Conservation (phyloP, 2,329 filamentous ascomycete species). For the Beauveria brongniartii region DNA sequence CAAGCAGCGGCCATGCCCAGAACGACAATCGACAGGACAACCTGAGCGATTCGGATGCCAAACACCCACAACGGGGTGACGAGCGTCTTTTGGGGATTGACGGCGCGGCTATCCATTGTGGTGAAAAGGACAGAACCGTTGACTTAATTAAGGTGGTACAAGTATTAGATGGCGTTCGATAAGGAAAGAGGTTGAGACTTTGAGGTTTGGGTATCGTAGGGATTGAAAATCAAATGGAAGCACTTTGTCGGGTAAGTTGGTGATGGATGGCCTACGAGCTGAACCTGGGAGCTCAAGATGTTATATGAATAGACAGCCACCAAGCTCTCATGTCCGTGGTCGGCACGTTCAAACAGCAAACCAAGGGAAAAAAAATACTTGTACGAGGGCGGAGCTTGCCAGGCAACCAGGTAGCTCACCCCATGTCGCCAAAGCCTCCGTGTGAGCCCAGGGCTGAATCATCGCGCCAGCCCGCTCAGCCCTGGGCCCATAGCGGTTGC, state of each 20-base stretch:
- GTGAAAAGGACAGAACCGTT: background rate
- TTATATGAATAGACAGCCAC: background rate
- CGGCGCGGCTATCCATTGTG: constrained; percentile 16
- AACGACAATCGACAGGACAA: constrained; percentile 34
- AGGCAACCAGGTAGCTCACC: background rate
- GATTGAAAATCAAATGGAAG: background rate
- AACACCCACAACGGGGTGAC: constrained; percentile 33
- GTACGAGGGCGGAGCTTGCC: background rate
- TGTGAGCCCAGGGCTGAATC: constrained; percentile 10
- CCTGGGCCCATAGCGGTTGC: background rate
- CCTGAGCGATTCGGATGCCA: constrained; percentile 31
- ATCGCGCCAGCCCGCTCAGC: background rate
- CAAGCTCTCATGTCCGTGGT: background rate
- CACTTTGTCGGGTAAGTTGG: background rate
- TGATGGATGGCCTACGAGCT: background rate
- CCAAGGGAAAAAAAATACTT: background rate
- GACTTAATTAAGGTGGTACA: background rate
- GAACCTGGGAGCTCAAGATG: background rate
- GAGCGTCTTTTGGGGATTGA: constrained; percentile 24
- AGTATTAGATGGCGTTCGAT: background rate
- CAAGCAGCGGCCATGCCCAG: constrained; percentile 32
- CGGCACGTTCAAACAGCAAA: background rate
- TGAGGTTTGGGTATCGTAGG: background rate
- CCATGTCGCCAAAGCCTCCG: background rate
- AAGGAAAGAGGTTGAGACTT: too few species aligned